A percentile compares a stretch with the other conserved stretches of the same genome.
phyloP scores from a whole-genome alignment of 176 grass and related monocot genomes.

The Microstegium vimineum region DNA sequence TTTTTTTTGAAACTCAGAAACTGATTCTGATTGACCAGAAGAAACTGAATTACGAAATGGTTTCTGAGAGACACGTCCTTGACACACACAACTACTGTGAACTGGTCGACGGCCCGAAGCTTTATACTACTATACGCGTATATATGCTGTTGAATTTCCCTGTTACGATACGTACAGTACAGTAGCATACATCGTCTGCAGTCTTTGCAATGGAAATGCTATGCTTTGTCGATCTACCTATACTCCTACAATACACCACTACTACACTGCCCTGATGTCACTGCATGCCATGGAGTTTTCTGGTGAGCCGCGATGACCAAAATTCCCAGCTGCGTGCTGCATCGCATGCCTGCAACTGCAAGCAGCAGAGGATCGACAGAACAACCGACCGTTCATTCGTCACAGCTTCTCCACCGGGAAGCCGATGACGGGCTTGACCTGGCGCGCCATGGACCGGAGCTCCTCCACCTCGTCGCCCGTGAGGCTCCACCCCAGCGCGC shows the following conservation, averaged over 20 bases:
- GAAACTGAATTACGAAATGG: too few species aligned
- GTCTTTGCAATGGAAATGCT: background rate
- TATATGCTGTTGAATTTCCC: too few species aligned
- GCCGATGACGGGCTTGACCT: slow-evolving; percentile 41
- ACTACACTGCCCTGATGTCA: background rate
- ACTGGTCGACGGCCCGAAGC: too few species aligned
- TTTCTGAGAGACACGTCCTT: too few species aligned
- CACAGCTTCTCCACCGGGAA: slow-evolving; percentile 73
- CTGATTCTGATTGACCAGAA: too few species aligned
- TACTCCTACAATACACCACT: background rate
- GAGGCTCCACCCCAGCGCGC: slow-evolving; percentile 56
- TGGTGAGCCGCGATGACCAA: background rate
- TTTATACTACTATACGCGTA: too few species aligned
- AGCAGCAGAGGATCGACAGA: background rate
- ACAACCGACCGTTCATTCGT: background rate
- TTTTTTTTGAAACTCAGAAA: too few species aligned
- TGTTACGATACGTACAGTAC: too few species aligned
- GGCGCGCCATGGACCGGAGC: slow-evolving; percentile 44
- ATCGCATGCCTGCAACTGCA: background rate
- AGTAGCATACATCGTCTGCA: too few species aligned
- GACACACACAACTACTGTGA: too few species aligned
- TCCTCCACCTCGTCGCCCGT: slow-evolving; percentile 48
- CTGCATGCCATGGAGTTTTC: background rate
- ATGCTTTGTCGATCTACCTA: background rate
- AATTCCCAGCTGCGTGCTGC: background rate